Percentiles rank a stretch among this genome's conserved stretches.
Evolutionary conservation across 2,329 filamentous ascomycete species (phyloP).

Genomic region (Cladophialophora bantiana): DNA sequence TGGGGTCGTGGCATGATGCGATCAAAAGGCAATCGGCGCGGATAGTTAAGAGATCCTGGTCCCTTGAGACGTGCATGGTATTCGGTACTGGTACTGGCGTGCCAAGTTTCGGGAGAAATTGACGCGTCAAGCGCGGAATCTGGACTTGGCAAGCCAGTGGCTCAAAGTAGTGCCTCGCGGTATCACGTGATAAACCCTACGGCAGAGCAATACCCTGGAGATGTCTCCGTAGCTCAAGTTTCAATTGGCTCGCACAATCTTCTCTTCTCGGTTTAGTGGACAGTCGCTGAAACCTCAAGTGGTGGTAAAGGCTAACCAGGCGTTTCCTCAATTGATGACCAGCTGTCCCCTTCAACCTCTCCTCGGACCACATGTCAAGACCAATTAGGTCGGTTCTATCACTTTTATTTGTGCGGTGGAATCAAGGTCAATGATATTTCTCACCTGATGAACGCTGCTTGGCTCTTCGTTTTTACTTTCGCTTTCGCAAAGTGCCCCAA

Average conservation of each 20-base stretch:
- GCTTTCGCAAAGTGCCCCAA: slow-evolving; percentile 29
- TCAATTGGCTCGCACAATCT: slow-evolving; percentile 25
- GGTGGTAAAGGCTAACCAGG: slow-evolving; percentile 10
- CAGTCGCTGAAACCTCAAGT: slow-evolving; percentile 7
- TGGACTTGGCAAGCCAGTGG: not conserved
- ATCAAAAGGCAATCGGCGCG: not conserved
- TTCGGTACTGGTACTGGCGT: not conserved
- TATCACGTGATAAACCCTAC: not conserved
- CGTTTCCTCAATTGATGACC: slow-evolving; percentile 7
- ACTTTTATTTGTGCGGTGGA: not conserved
- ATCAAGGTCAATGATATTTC: not conserved
- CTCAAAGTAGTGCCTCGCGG: slow-evolving; percentile 4
- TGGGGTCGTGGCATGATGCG: slow-evolving; percentile 18
- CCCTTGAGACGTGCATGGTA: not conserved
- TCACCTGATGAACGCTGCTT: not conserved
- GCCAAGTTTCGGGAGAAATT: not conserved
- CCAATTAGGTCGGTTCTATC: not conserved
- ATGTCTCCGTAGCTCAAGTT: not conserved
- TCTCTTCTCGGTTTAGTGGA: slow-evolving; percentile 23
- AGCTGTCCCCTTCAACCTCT: not conserved
- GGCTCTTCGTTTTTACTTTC: not conserved
- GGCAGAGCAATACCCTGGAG: not conserved
- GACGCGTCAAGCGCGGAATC: not conserved
- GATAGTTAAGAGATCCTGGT: not conserved
- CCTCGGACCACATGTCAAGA: not conserved